Percentiles rank a stretch among this genome's conserved stretches.
phyloP scores from a whole-genome alignment of 2,329 filamentous ascomycete genomes.

The Orbilia javanica region DNA sequence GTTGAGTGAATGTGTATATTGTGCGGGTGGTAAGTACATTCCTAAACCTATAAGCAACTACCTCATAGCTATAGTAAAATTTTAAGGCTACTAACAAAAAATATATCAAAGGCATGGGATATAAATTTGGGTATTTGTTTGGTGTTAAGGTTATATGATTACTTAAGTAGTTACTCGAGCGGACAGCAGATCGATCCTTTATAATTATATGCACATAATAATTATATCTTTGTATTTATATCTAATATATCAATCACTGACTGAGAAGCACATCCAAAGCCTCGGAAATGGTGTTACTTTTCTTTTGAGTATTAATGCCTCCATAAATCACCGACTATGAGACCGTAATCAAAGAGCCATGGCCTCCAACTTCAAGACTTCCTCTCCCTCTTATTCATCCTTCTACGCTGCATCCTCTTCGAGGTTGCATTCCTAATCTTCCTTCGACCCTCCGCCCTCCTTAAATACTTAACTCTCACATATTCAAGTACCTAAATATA shows the following conservation, averaged over 20 bases:
- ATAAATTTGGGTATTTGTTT: too few relatives aligned
- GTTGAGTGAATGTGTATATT: too few relatives aligned
- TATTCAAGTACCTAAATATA: background rate
- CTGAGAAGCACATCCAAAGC: too few relatives aligned
- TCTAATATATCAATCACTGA: too few relatives aligned
- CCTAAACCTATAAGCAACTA: too few relatives aligned
- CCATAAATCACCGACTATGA: background rate
- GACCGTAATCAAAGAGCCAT: background rate
- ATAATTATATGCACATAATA: background rate
- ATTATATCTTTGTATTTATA: background rate
- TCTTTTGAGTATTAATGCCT: background rate
- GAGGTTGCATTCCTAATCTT: background rate
- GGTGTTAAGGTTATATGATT: too few relatives aligned
- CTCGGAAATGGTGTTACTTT: too few relatives aligned
- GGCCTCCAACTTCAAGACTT: background rate
- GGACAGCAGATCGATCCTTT: background rate
- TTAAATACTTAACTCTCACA: background rate
- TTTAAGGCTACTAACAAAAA: too few relatives aligned
- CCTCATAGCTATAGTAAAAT: too few relatives aligned
- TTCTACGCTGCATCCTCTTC: background rate
- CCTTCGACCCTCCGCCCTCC: constrained; percentile 8
- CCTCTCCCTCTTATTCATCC: background rate
- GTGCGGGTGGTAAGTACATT: too few relatives aligned
- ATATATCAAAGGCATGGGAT: too few relatives aligned
- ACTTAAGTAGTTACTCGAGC: too few relatives aligned